A percentile compares a stretch with the other conserved stretches of the same genome.
Evolutionary conservation across 495 filamentous ascomycete species (phyloP).

Genomic region (Friedmanniomyces simplex): DNA sequence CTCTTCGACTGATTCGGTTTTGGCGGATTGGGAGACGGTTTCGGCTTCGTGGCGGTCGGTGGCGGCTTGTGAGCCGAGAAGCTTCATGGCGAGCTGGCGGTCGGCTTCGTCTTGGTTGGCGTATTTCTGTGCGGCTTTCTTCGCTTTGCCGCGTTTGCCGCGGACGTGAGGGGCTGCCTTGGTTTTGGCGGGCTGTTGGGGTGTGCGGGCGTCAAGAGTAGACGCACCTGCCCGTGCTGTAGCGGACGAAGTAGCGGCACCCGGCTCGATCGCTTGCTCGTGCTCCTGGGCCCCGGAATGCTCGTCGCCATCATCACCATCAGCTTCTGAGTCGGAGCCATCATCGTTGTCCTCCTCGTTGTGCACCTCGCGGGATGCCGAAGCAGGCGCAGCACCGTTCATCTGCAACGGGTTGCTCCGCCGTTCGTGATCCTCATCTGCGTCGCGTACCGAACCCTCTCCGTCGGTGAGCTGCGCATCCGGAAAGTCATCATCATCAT

Average conservation of each 20-base stretch:
- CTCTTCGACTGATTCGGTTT: slow-evolving; percentile 43
- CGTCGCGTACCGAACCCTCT: slow-evolving; percentile 25
- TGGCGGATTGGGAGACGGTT: slow-evolving; percentile 42
- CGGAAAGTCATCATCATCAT: slow-evolving; percentile 21
- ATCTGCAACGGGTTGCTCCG: slow-evolving; percentile 21
- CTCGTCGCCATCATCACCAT: background rate
- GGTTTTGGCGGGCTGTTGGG: slow-evolving; percentile 1
- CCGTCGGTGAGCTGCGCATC: slow-evolving; percentile 23
- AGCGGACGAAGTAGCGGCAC: background rate
- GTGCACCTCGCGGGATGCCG: slow-evolving; percentile 17
- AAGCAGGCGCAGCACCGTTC: slow-evolving; percentile 7
- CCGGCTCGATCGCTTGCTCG: background rate
- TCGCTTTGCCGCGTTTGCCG: slow-evolving; percentile 74
- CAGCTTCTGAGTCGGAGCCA: background rate
- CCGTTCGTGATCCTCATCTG: slow-evolving; percentile 20
- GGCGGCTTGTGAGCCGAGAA: slow-evolving; percentile 62
- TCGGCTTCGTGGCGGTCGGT: slow-evolving; percentile 44
- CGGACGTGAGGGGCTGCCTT: slow-evolving; percentile 41
- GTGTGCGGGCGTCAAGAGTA: too few relatives aligned
- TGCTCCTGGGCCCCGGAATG: background rate
- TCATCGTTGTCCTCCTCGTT: slow-evolving; percentile 5
- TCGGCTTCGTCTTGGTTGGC: slow-evolving; percentile 93
- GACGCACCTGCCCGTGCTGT: background rate
- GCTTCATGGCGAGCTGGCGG: slow-evolving; percentile 64
- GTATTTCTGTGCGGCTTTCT: slow-evolving; percentile 84